Base-by-base conservation (phyloP, 1,284 basidiomycete species). In the Sanghuangporus weigelae region DNA sequence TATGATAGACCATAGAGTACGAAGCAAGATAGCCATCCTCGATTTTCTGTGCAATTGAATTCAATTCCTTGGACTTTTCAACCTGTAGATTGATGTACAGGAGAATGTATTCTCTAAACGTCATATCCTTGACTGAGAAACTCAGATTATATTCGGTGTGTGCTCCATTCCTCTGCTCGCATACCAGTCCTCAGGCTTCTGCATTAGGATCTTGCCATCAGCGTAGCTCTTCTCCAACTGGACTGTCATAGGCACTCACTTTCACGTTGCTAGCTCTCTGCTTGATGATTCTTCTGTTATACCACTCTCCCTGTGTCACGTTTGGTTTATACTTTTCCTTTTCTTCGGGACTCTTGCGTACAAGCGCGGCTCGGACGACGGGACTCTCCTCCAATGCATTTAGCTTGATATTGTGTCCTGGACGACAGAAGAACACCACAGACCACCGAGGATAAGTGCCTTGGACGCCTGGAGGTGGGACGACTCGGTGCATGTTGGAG, bases 391-490 rank as follows among this genome's bases (percentile, higher is more conserved):
- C 71, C 7, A 85, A 73, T 1, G 84, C 78, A 36, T 76, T 76
- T 42, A 85, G 75, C 2, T 77, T 50, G 21, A 79, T 73, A 2
- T 75, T 76, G 70, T 86, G 80, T 12, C 83, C 82, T 0, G 85
- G 86, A 14, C 87, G 79, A 0, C 79, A 81, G 71, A 88, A 88
- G 71, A 81, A 89, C 0, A 84, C 85, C 3, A 87, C 73, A 3
- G 84, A 86, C 78, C 80, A 85, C 40, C 87, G 79, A 40, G 79
- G 78, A 26, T 77, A 68, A 7, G 72, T 67, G 2, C 73, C 74
- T 72, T 86, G 84, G 0, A 80, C 81, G 0, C 82, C 77, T 6
- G 65, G 65, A 23, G 62, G 57, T 31, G 60, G 60, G 3, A 65
- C 64, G 4, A 81, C 80, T 12, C 80, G 80, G 69, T 86, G 83